A percentile compares a stretch with the other conserved stretches of the same genome.
Conservation (phyloP, 768 basidiomycete genomes). For the Lyophyllum shimeji region DNA sequence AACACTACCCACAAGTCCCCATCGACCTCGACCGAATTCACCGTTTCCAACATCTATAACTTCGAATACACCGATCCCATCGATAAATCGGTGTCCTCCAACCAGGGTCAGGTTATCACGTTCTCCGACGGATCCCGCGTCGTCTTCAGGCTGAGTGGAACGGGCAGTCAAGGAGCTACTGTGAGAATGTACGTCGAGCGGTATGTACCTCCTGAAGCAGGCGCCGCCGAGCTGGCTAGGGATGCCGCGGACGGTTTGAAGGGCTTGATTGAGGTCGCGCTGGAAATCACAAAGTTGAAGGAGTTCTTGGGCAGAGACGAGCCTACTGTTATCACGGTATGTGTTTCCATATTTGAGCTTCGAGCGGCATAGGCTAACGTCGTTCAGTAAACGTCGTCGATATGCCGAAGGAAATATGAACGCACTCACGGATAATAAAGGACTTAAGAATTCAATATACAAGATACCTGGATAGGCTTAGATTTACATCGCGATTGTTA, state of each 20-base stretch:
- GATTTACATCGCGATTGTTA: not conserved
- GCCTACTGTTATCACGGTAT: slow-evolving; percentile 95
- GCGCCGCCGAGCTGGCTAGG: slow-evolving; percentile 66
- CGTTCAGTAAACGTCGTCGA: not conserved
- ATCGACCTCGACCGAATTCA: slow-evolving; percentile 70
- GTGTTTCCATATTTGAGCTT: slow-evolving; percentile 21
- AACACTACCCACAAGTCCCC: slow-evolving; percentile 66
- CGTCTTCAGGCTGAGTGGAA: slow-evolving; percentile 94
- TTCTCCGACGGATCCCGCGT: slow-evolving; percentile 93
- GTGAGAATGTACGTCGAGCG: slow-evolving; percentile 96
- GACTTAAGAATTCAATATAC: not conserved
- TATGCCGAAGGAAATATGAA: not conserved
- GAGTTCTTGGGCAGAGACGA: slow-evolving; percentile 83
- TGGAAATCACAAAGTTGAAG: slow-evolving; percentile 81
- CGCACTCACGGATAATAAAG: not conserved
- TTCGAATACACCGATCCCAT: slow-evolving; percentile 99
- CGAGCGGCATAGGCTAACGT: not conserved
- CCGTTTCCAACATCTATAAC: slow-evolving; percentile 74
- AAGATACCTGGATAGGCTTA: not conserved
- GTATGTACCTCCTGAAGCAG: slow-evolving; percentile 72
- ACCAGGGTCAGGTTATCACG: slow-evolving; percentile 92
- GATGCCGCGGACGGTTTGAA: slow-evolving; percentile 88
- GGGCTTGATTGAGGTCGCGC: slow-evolving; percentile 94
- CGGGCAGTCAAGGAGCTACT: slow-evolving; percentile 94
- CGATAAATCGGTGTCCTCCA: slow-evolving; percentile 87